Evolutionary conservation across 2,329 filamentous ascomycete species (phyloP).

Genomic region (Penicillium brasilianum): DNA sequence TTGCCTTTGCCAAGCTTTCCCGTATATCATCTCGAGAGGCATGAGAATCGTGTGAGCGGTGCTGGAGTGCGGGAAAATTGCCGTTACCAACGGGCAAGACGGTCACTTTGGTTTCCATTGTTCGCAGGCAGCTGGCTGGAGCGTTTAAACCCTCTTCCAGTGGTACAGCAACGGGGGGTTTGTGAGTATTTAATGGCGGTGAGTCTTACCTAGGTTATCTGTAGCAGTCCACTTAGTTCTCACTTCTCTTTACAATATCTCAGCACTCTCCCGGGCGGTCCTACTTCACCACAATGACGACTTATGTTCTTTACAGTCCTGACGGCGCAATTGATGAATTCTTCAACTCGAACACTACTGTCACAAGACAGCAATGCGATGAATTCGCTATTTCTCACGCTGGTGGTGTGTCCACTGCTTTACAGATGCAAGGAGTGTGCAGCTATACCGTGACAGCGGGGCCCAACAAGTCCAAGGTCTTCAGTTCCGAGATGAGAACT

Average conservation of each 20-base stretch:
- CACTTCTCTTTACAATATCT: conserved; percentile 8
- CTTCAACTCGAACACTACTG: conserved; percentile 19
- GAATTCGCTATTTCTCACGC: conserved; percentile 14
- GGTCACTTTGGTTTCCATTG: too few species aligned
- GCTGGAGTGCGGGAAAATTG: too few species aligned
- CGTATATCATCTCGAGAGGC: too few species aligned
- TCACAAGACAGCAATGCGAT: conserved; percentile 22
- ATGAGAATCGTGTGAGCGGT: too few species aligned
- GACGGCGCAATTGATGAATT: conserved; percentile 19
- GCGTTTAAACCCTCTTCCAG: neutral
- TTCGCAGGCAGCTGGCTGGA: too few species aligned
- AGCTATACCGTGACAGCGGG: conserved; percentile 23
- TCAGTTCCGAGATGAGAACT: conserved; percentile 21
- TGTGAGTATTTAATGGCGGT: conserved; percentile 13
- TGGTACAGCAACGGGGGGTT: conserved; percentile 10
- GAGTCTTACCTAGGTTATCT: conserved; percentile 9
- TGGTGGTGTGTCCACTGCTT: conserved; percentile 10
- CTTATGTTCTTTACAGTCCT: conserved; percentile 19
- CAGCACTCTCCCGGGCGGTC: conserved; percentile 2
- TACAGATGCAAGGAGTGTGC: conserved; percentile 20
- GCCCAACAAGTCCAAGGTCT: conserved; percentile 14
- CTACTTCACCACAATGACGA: conserved; percentile 16
- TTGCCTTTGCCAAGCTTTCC: too few species aligned
- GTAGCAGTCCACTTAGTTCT: conserved; percentile 5
- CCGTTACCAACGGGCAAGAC: too few species aligned